These are phyloP conservation scores for Hyaloscypha finlandica DNA, from an alignment of 495 filamentous ascomycete species.

Conservation along the genomic window DNA sequence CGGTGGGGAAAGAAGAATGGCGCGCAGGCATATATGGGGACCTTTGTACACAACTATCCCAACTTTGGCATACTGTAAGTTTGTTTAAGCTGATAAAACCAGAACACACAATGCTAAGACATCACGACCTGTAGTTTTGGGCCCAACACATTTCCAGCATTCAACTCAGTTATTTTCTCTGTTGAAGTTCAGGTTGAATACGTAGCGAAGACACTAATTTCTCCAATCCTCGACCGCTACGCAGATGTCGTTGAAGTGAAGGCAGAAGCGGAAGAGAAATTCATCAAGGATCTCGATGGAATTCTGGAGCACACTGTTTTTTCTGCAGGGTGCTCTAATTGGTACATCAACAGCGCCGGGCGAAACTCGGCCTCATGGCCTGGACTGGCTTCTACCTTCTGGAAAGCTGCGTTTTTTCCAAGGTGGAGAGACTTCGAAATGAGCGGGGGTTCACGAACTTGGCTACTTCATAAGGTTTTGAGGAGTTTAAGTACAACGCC, in stretches of 20 bases:
- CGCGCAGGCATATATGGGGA: slow-evolving; percentile 43
- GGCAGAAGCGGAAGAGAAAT: slow-evolving; percentile 32
- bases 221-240: slow-evolving; percentile 39
- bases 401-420: neutral
- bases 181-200: slow-evolving; percentile 42
- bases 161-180: slow-evolving; percentile 43
- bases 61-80: slow-evolving; percentile 40
- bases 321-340: slow-evolving; percentile 38
- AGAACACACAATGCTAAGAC: too few species aligned
- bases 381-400: slow-evolving; percentile 11
- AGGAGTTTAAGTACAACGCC: too few species aligned
- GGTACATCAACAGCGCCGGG: slow-evolving; percentile 39
- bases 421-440: neutral
- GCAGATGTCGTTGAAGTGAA: slow-evolving; percentile 40
- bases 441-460: neutral
- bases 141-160: slow-evolving; percentile 44
- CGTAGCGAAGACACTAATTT: neutral
- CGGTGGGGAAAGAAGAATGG: slow-evolving; percentile 42
- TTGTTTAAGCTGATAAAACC: too few species aligned
- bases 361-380: slow-evolving; percentile 29
- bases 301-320: slow-evolving; percentile 36
- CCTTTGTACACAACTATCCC: slow-evolving; percentile 40
- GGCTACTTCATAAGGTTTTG: neutral
- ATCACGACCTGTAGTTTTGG: slow-evolving; percentile 27
- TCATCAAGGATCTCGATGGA: slow-evolving; percentile 24